phyloP scores from a whole-genome alignment of 192 early-diverging fungal species.

The Backusella mclennaniae region DNA sequence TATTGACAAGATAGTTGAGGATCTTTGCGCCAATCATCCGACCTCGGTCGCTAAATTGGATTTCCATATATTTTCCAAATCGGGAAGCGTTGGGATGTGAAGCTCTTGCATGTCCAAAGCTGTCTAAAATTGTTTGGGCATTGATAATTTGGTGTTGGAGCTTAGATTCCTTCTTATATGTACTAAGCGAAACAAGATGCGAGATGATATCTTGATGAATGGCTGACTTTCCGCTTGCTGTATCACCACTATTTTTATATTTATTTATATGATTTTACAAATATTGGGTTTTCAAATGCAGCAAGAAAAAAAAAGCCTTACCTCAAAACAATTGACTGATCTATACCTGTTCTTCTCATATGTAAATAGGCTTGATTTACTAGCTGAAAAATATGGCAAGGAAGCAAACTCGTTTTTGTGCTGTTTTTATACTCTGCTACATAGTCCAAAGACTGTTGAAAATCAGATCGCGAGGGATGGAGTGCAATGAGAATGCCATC shows the following conservation, averaged over 20 bases:
- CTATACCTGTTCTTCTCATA: constrained; percentile 73
- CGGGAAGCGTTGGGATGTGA: constrained; percentile 78
- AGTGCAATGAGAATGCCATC: constrained; percentile 6
- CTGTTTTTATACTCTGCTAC: constrained; percentile 64
- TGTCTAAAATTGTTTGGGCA: constrained; percentile 73
- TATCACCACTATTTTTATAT: constrained; percentile 66
- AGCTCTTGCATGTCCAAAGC: constrained; percentile 82
- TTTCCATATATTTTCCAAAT: constrained; percentile 80
- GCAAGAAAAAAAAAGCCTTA: constrained; percentile 15
- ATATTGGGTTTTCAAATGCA: background rate
- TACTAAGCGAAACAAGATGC: constrained; percentile 66
- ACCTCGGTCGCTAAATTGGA: constrained; percentile 91
- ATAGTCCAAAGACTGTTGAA: constrained; percentile 60
- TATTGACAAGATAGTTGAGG: constrained; percentile 87
- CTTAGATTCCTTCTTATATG: constrained; percentile 67
- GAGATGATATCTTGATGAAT: constrained; percentile 64
- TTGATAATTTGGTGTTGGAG: constrained; percentile 66
- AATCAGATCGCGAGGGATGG: background rate
- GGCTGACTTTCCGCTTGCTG: constrained; percentile 86
- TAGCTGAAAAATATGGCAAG: constrained; percentile 74
- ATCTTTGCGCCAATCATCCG: constrained; percentile 83
- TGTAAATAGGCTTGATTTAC: constrained; percentile 80
- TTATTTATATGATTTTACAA: background rate
- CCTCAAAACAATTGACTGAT: constrained; percentile 43
- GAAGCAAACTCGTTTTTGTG: constrained; percentile 40